Conservation (phyloP, 1,139 yeast genomes). For the Suhomyces kunorum region DNA sequence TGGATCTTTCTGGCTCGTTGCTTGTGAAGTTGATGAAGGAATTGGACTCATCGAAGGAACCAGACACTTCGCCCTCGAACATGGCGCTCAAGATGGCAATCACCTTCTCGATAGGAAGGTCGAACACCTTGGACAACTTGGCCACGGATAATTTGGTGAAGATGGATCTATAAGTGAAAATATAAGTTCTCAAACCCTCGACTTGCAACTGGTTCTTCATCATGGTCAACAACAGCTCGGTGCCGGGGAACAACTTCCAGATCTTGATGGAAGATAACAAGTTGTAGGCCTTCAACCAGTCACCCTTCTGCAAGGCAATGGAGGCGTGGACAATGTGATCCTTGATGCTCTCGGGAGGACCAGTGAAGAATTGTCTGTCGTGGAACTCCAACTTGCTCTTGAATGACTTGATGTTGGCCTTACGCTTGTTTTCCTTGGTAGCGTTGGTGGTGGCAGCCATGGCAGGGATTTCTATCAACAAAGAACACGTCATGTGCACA, state of each 20-base stretch:
- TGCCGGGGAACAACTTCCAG: constrained; percentile 82
- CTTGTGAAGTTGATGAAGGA: constrained; percentile 59
- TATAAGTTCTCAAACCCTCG: constrained; percentile 88
- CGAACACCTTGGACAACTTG: constrained; percentile 67
- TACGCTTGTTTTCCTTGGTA: constrained; percentile 58
- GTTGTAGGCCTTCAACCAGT: constrained; percentile 79
- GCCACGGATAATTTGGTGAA: constrained; percentile 74
- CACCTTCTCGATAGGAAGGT: constrained; percentile 57
- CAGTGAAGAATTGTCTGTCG: constrained; percentile 93
- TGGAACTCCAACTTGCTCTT: constrained; percentile 90
- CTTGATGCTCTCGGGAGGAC: constrained; percentile 96
- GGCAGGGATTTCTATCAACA: constrained; percentile 89
- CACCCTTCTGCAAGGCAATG: constrained; percentile 82
- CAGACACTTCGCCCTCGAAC: constrained; percentile 76
- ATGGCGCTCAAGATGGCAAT: constrained; percentile 67
- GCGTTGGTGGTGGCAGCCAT: constrained; percentile 56
- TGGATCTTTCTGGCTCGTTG: constrained; percentile 78
- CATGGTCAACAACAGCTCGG: constrained; percentile 65
- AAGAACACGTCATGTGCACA: constrained; percentile 86
- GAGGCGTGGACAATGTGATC: constrained; percentile 95
- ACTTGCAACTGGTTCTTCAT: constrained; percentile 77
- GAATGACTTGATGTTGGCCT: constrained; percentile 77
- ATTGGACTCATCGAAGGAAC: constrained; percentile 57
- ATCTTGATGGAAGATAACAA: constrained; percentile 77
- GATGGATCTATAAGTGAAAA: constrained; percentile 78